phyloP scores from a whole-genome alignment of 1,284 basidiomycete species.

The Chondrostereum purpureum region DNA sequence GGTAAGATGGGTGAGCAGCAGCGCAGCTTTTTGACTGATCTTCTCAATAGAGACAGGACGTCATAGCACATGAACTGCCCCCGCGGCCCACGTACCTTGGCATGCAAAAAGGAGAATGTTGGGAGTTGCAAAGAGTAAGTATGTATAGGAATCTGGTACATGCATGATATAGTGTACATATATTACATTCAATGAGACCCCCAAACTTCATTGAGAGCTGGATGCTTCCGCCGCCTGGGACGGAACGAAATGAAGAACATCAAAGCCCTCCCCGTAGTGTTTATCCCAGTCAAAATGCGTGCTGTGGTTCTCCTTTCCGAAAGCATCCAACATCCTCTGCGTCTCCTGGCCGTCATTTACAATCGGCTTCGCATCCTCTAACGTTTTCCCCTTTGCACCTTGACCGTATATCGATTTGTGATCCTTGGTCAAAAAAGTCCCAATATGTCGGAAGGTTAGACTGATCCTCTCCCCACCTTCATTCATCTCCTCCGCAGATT shows the following conservation, averaged over 20 bases:
- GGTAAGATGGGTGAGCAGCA: too few species aligned
- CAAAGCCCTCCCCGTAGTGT: constrained; percentile 56
- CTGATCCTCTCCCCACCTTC: constrained; percentile 64
- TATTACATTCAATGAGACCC: too few species aligned
- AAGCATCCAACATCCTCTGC: constrained; percentile 47
- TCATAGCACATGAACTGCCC: too few species aligned
- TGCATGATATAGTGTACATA: too few species aligned
- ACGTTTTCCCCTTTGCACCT: constrained; percentile 56
- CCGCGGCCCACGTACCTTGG: too few species aligned
- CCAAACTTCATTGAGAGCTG: too few species aligned
- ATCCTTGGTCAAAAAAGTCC: constrained; percentile 57
- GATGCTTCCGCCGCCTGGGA: too few species aligned
- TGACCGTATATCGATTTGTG: constrained; percentile 56
- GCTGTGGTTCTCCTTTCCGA: constrained; percentile 65
- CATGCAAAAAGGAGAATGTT: too few species aligned
- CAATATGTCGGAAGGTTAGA: constrained; percentile 69
- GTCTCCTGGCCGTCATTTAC: constrained; percentile 45
- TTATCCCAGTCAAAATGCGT: constrained; percentile 63
- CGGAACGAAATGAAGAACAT: constrained; percentile 67
- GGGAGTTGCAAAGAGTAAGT: too few species aligned
- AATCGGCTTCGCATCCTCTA: constrained; percentile 41
- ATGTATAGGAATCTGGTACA: too few species aligned
- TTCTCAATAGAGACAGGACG: too few species aligned
- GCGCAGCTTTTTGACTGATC: too few species aligned
- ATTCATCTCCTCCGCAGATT: constrained; percentile 45